These are phyloP conservation scores for Chaetomium strumarium DNA, from an alignment of 2,329 filamentous ascomycete genomes.

Conservation along the genomic window DNA sequence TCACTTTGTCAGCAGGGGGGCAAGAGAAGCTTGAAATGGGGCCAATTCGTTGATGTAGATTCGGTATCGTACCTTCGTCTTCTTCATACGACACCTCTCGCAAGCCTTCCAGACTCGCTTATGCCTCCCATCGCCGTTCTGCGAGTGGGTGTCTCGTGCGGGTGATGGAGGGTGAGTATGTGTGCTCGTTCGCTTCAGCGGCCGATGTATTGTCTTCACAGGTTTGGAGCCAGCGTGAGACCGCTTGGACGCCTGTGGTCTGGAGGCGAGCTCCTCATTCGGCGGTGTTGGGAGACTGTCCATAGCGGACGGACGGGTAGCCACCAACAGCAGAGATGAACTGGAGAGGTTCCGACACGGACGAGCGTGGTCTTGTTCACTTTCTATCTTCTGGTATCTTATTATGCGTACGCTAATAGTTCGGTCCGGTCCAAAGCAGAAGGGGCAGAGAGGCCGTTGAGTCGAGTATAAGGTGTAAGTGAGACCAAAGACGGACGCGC, in stretches of 20 bases:
- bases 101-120: constrained; percentile 64
- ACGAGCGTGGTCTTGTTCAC: neutral
- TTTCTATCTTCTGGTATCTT: neutral
- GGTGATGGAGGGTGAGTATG: constrained; percentile 35
- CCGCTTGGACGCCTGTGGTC: constrained; percentile 34
- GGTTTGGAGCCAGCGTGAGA: constrained; percentile 39
- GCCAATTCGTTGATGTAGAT: neutral
- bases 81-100: constrained; percentile 63
- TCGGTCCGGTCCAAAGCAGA: neutral
- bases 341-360: neutral
- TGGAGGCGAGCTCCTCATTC: constrained; percentile 38
- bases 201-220: constrained; percentile 45
- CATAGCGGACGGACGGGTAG: constrained; percentile 34
- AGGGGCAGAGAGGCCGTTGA: neutral
- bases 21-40: neutral
- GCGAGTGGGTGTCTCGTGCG: constrained; percentile 35
- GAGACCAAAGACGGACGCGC: neutral
- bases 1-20: constrained; percentile 4
- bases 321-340: neutral
- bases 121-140: constrained; percentile 47
- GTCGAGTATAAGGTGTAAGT: neutral
- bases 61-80: constrained; percentile 52
- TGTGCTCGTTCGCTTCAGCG: constrained; percentile 45
- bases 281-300: constrained; percentile 50
- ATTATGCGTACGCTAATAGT: neutral